Evolutionary conservation across 345 rosid genomes (phyloP).

Genomic region (Sonneratia alba): DNA sequence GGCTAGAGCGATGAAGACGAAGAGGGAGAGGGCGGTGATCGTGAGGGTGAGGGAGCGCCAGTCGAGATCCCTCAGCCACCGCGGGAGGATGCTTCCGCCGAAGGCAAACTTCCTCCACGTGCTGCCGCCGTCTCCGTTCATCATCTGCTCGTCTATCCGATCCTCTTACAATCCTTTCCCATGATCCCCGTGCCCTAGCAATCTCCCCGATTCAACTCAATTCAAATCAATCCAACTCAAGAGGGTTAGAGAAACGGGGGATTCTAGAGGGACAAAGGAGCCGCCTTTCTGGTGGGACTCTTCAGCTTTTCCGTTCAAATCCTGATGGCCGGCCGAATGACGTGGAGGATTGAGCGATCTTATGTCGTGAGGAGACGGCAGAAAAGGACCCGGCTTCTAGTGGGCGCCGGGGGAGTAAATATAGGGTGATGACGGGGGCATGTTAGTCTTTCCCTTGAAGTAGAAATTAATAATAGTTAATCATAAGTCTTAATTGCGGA

Average conservation of each 20-base stretch:
- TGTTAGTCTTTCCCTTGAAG: background rate
- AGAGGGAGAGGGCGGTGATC: constrained; percentile 21
- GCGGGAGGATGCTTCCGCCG: background rate
- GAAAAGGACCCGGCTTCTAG: background rate
- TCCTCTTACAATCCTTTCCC: background rate
- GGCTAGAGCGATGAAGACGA: constrained; percentile 21
- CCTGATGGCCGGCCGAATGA: background rate
- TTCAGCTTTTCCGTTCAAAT: background rate
- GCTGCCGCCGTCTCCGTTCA: background rate
- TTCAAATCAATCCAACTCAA: background rate
- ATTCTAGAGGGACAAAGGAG: background rate
- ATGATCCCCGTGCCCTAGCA: background rate
- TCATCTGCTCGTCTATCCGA: background rate
- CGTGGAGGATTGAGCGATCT: background rate
- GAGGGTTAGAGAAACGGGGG: background rate
- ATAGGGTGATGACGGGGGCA: background rate
- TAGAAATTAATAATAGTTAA: too few species aligned
- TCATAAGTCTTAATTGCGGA: background rate
- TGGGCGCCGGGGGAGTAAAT: background rate
- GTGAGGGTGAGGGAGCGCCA: constrained; percentile 30
- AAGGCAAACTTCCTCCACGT: background rate
- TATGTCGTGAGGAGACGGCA: background rate
- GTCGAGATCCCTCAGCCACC: constrained; percentile 30
- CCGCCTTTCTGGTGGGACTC: background rate
- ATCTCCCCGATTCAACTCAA: background rate